Conservation (phyloP, 192 early-diverging fungal species). For the Entomortierella beljakovae region DNA sequence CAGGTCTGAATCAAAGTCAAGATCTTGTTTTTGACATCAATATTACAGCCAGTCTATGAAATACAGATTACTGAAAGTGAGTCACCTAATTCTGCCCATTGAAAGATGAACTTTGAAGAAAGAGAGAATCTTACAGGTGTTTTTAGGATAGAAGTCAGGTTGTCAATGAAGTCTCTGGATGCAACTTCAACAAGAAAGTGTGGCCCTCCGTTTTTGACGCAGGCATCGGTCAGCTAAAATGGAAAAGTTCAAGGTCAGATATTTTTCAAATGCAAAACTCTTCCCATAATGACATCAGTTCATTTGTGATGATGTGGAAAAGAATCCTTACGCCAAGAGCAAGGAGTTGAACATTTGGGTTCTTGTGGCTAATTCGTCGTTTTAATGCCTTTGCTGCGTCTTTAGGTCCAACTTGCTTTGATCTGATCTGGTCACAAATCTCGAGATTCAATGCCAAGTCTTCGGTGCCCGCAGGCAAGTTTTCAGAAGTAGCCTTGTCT, state of each 20-base stretch:
- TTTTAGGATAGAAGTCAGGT: slow-evolving; percentile 72
- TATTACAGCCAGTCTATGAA: slow-evolving; percentile 67
- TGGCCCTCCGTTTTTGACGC: slow-evolving; percentile 94
- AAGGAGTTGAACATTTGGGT: slow-evolving; percentile 95
- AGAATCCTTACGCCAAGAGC: slow-evolving; percentile 81
- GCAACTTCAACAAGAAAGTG: slow-evolving; percentile 90
- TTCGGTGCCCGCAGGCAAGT: slow-evolving; percentile 85
- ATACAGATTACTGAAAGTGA: not conserved
- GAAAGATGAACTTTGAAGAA: not conserved
- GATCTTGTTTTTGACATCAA: slow-evolving; percentile 81
- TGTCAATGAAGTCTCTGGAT: slow-evolving; percentile 90
- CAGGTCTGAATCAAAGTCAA: slow-evolving; percentile 89
- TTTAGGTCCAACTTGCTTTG: slow-evolving; percentile 83
- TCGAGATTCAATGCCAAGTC: slow-evolving; percentile 88
- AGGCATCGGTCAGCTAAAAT: slow-evolving; percentile 84
- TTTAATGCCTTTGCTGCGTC: slow-evolving; percentile 82
- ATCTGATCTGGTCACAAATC: slow-evolving; percentile 93
- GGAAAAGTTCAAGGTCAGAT: not conserved
- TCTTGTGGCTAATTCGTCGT: slow-evolving; percentile 83
- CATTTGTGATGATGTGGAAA: no score
- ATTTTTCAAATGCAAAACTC: no score
- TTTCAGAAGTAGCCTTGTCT: slow-evolving; percentile 92
- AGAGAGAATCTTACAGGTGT: slow-evolving; percentile 58
- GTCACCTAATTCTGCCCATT: not conserved
- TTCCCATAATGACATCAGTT: no score